Evolutionary conservation across 805 yeast genomes (phyloP).

Genomic region (Cyberlindnera maclurae): DNA sequence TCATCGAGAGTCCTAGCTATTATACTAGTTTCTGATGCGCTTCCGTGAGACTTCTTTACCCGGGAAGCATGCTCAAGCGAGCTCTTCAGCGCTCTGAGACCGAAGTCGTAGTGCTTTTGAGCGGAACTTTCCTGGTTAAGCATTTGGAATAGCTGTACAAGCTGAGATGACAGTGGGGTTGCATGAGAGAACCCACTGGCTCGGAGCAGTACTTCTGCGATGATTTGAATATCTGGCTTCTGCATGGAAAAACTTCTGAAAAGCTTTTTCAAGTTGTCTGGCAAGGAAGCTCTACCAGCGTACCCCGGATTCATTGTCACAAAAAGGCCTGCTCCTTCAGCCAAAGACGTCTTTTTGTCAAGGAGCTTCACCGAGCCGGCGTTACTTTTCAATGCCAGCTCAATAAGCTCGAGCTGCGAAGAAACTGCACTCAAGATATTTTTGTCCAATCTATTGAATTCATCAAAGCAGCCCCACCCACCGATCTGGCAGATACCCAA

Average conservation of each 20-base stretch:
- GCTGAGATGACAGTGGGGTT: conserved; percentile 31
- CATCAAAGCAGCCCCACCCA: conserved; percentile 96
- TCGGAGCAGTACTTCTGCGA: conserved; percentile 63
- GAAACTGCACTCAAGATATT: conserved; percentile 78
- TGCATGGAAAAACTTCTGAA: conserved; percentile 73
- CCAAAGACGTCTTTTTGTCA: conserved; percentile 33
- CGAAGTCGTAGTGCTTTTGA: conserved; percentile 86
- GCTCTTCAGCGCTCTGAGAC: conserved; percentile 72
- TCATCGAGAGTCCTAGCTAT: conserved; percentile 50
- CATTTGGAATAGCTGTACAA: conserved; percentile 48
- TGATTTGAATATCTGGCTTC: conserved; percentile 59
- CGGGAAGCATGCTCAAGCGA: conserved; percentile 54
- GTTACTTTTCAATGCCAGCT: conserved; percentile 36
- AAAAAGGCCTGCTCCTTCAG: conserved; percentile 60
- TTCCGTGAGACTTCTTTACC: conserved; percentile 18
- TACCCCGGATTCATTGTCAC: conserved; percentile 90
- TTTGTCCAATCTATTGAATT: conserved; percentile 74
- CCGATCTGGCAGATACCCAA: conserved; percentile 78
- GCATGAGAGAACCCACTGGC: conserved; percentile 64
- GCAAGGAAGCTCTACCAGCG: conserved; percentile 73
- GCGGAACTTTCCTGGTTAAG: conserved; percentile 35
- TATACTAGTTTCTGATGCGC: conserved; percentile 11
- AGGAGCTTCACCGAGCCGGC: conserved; percentile 30
- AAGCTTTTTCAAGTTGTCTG: conserved; percentile 76
- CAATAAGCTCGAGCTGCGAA: conserved; percentile 68